Evolutionary conservation across 164 flowering plant genomes (phyloP).

Genomic region (Nelumbo lutea): DNA sequence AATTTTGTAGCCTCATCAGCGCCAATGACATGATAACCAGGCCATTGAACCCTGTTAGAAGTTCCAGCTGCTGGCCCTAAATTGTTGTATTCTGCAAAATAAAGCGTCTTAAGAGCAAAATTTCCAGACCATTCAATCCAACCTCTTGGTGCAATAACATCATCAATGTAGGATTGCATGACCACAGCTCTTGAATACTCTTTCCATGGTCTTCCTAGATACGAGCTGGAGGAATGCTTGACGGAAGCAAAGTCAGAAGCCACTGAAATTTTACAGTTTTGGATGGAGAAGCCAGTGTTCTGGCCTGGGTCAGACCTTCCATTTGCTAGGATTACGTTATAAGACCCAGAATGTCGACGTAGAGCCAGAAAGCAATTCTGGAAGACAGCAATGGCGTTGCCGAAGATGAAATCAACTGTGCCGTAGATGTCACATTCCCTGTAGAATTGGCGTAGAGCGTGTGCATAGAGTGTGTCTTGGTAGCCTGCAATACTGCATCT

Average conservation of each 20-base stretch:
- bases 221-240: slow-evolving; percentile 23
- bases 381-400: slow-evolving; percentile 42
- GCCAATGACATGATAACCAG: too few relatives aligned
- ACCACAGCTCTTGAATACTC: slow-evolving; percentile 41
- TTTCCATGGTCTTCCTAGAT: slow-evolving; percentile 53
- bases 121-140: slow-evolving; percentile 41
- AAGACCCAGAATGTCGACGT: slow-evolving; percentile 16
- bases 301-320: slow-evolving; percentile 43
- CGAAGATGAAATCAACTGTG: slow-evolving; percentile 45
- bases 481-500: slow-evolving; percentile 41
- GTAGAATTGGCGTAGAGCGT: slow-evolving; percentile 41
- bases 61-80: too few relatives aligned
- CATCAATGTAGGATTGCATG: slow-evolving; percentile 41
- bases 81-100: slow-evolving; percentile 20
- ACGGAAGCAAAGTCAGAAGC: slow-evolving; percentile 24
- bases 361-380: slow-evolving; percentile 31
- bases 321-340: slow-evolving; percentile 35
- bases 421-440: slow-evolving; percentile 42
- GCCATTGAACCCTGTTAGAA: too few relatives aligned
- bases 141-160: slow-evolving; percentile 26
- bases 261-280: slow-evolving; percentile 25
- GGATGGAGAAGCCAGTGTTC: slow-evolving; percentile 42
- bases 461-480: slow-evolving; percentile 44
- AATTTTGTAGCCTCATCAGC: too few relatives aligned
- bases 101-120: slow-evolving; percentile 21